Conservation (phyloP, 2,329 filamentous ascomycete species). For the Coccinonectria pachysandricola region DNA sequence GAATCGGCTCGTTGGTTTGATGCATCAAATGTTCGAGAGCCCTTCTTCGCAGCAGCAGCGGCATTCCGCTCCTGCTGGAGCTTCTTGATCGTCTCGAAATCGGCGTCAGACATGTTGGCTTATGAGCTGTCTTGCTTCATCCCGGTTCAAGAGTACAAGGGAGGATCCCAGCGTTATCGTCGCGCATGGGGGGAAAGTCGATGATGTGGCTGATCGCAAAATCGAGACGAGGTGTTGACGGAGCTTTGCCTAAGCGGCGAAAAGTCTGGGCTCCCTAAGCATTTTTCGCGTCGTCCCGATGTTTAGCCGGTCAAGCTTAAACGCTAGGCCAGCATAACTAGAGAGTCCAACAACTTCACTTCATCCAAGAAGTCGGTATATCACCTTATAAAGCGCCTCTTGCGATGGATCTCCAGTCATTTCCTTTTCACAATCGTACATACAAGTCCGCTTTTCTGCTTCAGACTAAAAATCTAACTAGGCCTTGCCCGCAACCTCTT, state of each 20-base stretch:
- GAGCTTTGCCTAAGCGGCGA: slow-evolving; percentile 23
- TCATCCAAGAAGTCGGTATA: slow-evolving; percentile 1
- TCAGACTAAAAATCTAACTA: background rate
- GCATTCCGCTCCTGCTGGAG: slow-evolving; percentile 91
- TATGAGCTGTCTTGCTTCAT: slow-evolving; percentile 28
- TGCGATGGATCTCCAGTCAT: too few species aligned
- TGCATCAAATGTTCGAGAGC: slow-evolving; percentile 68
- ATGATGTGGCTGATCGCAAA: slow-evolving; percentile 21
- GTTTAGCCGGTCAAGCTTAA: slow-evolving; percentile 24
- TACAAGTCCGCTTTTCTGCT: too few species aligned
- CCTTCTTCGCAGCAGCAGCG: slow-evolving; percentile 66
- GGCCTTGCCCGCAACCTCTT: slow-evolving; percentile 18
- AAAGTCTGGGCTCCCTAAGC: slow-evolving; percentile 20
- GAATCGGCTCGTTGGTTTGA: slow-evolving; percentile 76
- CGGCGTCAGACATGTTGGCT: slow-evolving; percentile 59
- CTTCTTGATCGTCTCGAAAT: slow-evolving; percentile 79
- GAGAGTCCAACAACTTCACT: background rate
- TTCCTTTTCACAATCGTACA: too few species aligned
- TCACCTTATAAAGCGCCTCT: slow-evolving; percentile 2
- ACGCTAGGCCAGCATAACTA: too few species aligned
- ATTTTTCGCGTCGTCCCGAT: slow-evolving; percentile 13
- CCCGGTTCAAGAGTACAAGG: slow-evolving; percentile 31
- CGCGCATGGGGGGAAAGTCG: slow-evolving; percentile 26
- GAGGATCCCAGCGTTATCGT: slow-evolving; percentile 23
- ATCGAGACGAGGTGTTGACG: slow-evolving; percentile 17